Conservation (phyloP, 2,329 filamentous ascomycete genomes). For the Apiospora hydei region DNA sequence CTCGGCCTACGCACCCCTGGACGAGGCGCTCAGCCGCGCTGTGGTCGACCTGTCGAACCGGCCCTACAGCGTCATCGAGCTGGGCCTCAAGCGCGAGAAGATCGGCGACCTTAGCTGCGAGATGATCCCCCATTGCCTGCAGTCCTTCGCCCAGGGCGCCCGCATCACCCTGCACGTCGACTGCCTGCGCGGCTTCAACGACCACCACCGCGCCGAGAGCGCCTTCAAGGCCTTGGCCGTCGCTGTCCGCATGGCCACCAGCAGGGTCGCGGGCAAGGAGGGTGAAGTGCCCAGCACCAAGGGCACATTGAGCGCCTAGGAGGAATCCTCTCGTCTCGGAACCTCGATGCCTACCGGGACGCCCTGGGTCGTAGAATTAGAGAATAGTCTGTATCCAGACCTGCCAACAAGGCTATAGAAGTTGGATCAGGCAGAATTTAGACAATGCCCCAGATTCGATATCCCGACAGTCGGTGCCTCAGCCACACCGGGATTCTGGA, state of each 20-base stretch:
- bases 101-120: constrained; percentile 92
- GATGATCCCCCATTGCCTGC: constrained; percentile 96
- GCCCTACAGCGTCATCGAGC: constrained; percentile 82
- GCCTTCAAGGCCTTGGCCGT: constrained; percentile 97
- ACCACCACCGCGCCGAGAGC: constrained; percentile 95
- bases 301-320: constrained; percentile 76
- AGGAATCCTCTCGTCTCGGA: not conserved
- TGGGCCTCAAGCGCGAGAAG: constrained; percentile 89
- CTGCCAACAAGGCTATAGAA: not conserved
- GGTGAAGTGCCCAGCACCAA: constrained; percentile 97
- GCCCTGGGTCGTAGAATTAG: not conserved
- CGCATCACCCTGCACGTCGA: constrained; percentile 95
- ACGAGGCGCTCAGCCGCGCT: constrained; percentile 91
- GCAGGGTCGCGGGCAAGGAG: constrained; percentile 78
- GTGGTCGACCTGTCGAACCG: constrained; percentile 96
- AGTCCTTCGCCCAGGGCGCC: constrained; percentile 91
- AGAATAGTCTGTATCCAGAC: not conserved
- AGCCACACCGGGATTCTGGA: not conserved
- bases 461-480: not conserved
- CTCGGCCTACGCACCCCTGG: constrained; percentile 88
- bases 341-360: not conserved
- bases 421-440: not conserved
- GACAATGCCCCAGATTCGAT: not conserved
- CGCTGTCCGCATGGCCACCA: constrained; percentile 80
- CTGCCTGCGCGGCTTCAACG: constrained; percentile 88